Conservation (phyloP, 495 filamentous ascomycete species). For the Apiosordaria backusii region DNA sequence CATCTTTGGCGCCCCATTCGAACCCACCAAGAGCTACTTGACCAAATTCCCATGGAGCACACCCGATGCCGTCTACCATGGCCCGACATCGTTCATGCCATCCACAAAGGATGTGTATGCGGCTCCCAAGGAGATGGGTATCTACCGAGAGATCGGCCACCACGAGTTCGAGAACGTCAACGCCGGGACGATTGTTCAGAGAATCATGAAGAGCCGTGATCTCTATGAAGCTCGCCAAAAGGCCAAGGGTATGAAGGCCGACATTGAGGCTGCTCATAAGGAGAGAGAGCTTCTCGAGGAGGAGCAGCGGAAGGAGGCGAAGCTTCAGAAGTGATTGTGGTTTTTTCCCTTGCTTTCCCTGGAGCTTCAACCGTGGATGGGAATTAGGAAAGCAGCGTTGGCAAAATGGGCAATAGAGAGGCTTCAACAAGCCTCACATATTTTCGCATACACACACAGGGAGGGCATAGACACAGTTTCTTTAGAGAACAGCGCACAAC, state of each 20-base stretch:
- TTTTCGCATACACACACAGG: background rate
- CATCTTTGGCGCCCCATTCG: conserved; percentile 84
- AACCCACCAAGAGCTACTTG: conserved; percentile 72
- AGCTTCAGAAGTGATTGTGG: conserved; percentile 9
- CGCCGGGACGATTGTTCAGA: conserved; percentile 82
- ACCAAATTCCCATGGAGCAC: conserved; percentile 67
- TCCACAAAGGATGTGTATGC: conserved; percentile 82
- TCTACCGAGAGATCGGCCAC: conserved; percentile 65
- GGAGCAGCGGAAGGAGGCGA: conserved; percentile 45
- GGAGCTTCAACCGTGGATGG: conserved; percentile 9
- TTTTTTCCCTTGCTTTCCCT: background rate
- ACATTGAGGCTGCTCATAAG: conserved; percentile 61
- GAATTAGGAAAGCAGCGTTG: background rate
- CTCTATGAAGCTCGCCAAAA: conserved; percentile 89
- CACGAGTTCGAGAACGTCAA: conserved; percentile 87
- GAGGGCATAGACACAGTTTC: background rate
- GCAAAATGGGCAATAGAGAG: background rate
- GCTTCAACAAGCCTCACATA: conserved; percentile 24
- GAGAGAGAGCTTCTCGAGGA: conserved; percentile 53
- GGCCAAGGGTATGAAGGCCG: conserved; percentile 77
- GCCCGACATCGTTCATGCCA: conserved; percentile 87
- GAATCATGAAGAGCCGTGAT: conserved; percentile 79
- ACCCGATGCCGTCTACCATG: conserved; percentile 86
- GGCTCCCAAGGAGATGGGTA: conserved; percentile 71
- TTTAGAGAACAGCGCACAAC: background rate